Evolutionary conservation across 2,329 filamentous ascomycete genomes (phyloP), one percentile per base, ranked within the genome.

Genomic region (Sphaceloma murrayae): DNA sequence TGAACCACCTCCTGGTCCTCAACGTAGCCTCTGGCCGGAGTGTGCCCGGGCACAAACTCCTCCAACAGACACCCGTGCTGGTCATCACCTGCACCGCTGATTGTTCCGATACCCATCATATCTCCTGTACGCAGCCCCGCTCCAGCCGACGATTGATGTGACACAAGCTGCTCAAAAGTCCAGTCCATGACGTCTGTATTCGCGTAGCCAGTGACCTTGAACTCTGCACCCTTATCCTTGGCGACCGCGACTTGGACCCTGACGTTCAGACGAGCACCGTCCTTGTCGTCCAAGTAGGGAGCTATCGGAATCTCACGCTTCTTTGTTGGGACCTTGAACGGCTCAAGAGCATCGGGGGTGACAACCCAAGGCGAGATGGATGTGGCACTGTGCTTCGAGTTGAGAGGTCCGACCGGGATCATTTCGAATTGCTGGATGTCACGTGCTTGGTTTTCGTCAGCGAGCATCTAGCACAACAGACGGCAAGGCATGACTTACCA

Each of bases 341-440:
- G 52, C 46, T 62, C 59, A n/a, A 81, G 55, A 0, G 78, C 77
- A 26, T 79, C 75, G 1, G 74, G 60, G 0, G 75, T 77, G 3
- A 80, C 58, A 9, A 80, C 62, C 77, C 77, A 81, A 0, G 77
- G 75, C 0, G 72, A 75, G 16, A 81, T 72, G 0, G 67, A 69
- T 0, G 75, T 80, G 5, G 67, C 69, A 32, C 79, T 77, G 22
- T 68, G 72, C 56, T 81, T 82, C 2, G 70, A 68, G 40, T 78
- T 77, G 43, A 80, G 67, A 0, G 77, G 77, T 0, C 77, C 77
- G 0, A 80, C 59, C 0, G 75, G 75, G 2, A 62, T 63, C 75
- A 80, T 79, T 51, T 80, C 77, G 16, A 74, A 62, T 0, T 60
- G 67, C 55, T 80, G 77, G 14, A 81, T 74, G 54, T 80, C 77